Evolutionary conservation across 2,329 filamentous ascomycete genomes (phyloP), one percentile per base, ranked within the genome.

Genomic region (Tetracladium maxilliforme): DNA sequence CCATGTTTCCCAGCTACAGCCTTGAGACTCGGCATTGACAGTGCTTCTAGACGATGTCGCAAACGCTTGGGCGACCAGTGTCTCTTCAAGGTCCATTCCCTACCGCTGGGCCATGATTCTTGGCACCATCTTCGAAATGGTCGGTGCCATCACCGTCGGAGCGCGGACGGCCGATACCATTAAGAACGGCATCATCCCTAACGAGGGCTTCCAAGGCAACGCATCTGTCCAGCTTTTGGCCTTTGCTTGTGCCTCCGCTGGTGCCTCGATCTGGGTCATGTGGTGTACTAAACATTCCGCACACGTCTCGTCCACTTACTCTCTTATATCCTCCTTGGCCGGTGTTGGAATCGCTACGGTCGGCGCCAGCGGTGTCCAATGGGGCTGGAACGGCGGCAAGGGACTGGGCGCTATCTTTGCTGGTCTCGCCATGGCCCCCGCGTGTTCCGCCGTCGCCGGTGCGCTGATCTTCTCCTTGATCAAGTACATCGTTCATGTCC

Each of bases 31-130:
- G 15, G 13, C 18, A 28, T 31, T 14, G 13, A 10, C 19, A 7
- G 14, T 12, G 13, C 18, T 22, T 21, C n/a, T 23, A 76, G 71
- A 84, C 51, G 80, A 86, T 76, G 79, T 87, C 29, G 79, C 80
- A 43, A 87, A 87, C 53, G 58, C 79, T 25, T 86, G 77, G 74
- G 79, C 79, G 6, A 86, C 80, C 39, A 76, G 69, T 41, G 78
- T 86, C 30, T 84, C 79, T 12, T 84, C 79, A n/a, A 58, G 79
- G 27, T 84, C 79, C 36, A 61, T 82, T 41, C 59, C 71, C 3
- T 78, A 81, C 53, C 51, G 67, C 37, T 70, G 75, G 51, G 76
- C 71, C 34, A 76, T 76, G 70, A 38, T 74, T 17, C 53, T 77
- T 23, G 67, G 70, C 23, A 63, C 66, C 23, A 48, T 79, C 33